Base-by-base conservation (phyloP, 192 early-diverging fungal genomes). In the Helicostylum pulchrum region DNA sequence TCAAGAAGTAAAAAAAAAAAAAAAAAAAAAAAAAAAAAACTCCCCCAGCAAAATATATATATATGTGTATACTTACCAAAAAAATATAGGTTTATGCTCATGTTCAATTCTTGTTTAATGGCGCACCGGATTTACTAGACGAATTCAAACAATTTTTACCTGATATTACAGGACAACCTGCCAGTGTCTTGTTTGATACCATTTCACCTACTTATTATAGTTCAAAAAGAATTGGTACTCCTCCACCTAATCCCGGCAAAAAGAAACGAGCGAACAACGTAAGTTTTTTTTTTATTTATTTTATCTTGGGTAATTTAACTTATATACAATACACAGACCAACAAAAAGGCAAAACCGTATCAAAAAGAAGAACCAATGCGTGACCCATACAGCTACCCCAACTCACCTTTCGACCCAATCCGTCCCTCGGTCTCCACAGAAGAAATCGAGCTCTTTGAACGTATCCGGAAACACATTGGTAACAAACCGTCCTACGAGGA, bases 111-210 rank as follows among this genome's bases (percentile, higher is more conserved):
- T 70, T 99, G 43, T 98, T 99, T 72, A 83, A 88, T 36, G 83
- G 75, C 15, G 92, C 91, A 0, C 91, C 90, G 0, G 96, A 98
- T 72, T 78, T 99, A 31, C 68, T 99, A 49, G 92, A 94, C 39
- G 97, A 99, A 76, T 99, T 99, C 72, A 97, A 96, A 76, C 94
- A 95, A 68, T 98, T 99, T 72, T 73, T 99, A 53, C 97, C 97
- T 2, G 96, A 99, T 66, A 91, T 84, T 10, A 80, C 77, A 57
- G 87, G 88, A 54, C 76, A 84, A 10, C 77, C 77, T 26, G 68
- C 80, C 14, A 66, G 17, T 48, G 46, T 12, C 12, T 19, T 48
- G 12, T 48, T 48, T 15, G 46, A 48, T 48, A 17, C 11, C 12
- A 48, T 48, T 5, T 48, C 46, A 48, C 17, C 46, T 17, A 14